Evolutionary conservation across 2,329 filamentous ascomycete genomes (phyloP), one percentile per base, ranked within the genome.

Genomic region (Penicillium sp.): DNA sequence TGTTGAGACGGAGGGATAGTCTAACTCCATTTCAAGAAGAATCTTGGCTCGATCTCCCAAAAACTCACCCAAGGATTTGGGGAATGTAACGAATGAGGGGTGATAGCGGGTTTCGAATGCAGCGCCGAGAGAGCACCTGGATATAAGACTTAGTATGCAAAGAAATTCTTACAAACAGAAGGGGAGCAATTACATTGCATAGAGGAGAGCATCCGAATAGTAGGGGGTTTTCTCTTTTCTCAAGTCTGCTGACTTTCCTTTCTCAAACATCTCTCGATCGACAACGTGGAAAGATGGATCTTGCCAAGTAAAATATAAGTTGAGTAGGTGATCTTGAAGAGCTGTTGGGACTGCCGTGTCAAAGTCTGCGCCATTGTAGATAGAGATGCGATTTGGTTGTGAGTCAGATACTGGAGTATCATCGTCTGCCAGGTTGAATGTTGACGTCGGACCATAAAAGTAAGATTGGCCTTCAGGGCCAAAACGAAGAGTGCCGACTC

Each of bases 11-110:
- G 65, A 71, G 1, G 77, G 77, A 11, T 60, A 71, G 45, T 78
- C 76, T 22, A 79, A 59, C 53, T 79, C 75, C 5, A 74, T 66
- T 29, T 79, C 75, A 3, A 79, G 64, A 11, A 75, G 62, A 5
- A 67, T 65, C 48, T 77, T 77, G 1, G 71, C 70, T 31, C 75
- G 63, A 41, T 72, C 68, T 1, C 70, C 71, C 32, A 67, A 61
- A 45, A 75, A 76, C 21, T 76, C 72, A 1, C 68, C 59, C 6
- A 70, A 65, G 8, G 71, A 60, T n/a, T 62, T 67, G 2, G 73
- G 70, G 53, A 72, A 70, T 11, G 65, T 68, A n/a, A 67, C 54
- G 29, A 67, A 60, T 5, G 57, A 56, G 9, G 69, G 66, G 40
- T 75, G 67, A 48, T 66, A 70, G 1, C 68, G 66, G 1, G 69